phyloP scores from a whole-genome alignment of 371 early-diverging fungal genomes.

The Apophysomyces ossiformis region DNA sequence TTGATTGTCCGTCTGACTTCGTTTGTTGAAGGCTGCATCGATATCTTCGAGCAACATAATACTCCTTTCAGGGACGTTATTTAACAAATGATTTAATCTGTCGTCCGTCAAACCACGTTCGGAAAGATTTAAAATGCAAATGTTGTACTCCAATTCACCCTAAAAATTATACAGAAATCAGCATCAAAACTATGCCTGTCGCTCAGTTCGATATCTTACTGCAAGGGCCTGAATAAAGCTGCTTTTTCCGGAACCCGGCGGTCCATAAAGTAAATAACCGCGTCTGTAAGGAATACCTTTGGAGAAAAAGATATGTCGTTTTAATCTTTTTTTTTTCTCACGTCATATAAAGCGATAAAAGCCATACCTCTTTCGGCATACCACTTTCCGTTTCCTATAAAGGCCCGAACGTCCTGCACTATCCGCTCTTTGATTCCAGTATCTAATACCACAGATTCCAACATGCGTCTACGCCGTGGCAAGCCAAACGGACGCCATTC shows the following conservation, averaged over 20 bases:
- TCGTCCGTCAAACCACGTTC: conserved; percentile 97
- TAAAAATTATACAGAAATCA: conserved; percentile 1
- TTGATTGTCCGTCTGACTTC: conserved; percentile 62
- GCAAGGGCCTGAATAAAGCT: conserved; percentile 98
- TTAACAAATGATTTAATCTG: conserved; percentile 91
- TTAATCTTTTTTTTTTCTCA: background rate
- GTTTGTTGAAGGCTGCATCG: conserved; percentile 95
- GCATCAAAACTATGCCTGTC: background rate
- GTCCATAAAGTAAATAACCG: conserved; percentile 98
- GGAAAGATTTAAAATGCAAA: conserved; percentile 93
- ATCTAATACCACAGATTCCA: conserved; percentile 90
- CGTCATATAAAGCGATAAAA: background rate
- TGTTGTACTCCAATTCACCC: conserved; percentile 96
- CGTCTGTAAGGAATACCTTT: conserved; percentile 94
- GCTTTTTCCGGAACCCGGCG: conserved; percentile 99
- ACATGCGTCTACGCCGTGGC: conserved; percentile 82
- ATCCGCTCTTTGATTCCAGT: conserved; percentile 77
- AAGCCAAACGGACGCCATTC: conserved; percentile 98
- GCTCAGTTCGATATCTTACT: conserved; percentile 27
- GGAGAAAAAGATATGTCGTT: background rate
- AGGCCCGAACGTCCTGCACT: conserved; percentile 83
- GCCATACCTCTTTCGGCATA: conserved; percentile 86
- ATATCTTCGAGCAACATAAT: conserved; percentile 99
- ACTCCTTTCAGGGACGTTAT: conserved; percentile 93
- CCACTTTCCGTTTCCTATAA: conserved; percentile 91